A percentile compares a stretch with the other conserved stretches of the same genome.
These are phyloP conservation scores for Diaporthe longicolla DNA, from an alignment of 2,329 filamentous ascomycete species.

Conservation along the genomic window DNA sequence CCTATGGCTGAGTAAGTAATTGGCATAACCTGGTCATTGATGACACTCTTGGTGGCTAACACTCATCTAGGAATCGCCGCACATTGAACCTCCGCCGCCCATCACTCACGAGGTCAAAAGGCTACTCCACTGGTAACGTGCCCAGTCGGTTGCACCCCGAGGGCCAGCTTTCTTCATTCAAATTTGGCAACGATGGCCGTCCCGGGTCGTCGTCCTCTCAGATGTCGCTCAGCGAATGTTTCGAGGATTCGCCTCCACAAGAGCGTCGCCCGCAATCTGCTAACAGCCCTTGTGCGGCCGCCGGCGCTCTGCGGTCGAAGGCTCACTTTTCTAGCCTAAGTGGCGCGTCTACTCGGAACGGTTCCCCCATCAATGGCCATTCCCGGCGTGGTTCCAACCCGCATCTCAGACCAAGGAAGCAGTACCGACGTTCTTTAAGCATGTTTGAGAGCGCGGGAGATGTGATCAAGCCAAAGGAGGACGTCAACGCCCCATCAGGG, in stretches of 20 bases:
- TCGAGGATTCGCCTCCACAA: slow-evolving; percentile 83
- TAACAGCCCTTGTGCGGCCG: slow-evolving; percentile 69
- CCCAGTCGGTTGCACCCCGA: slow-evolving; percentile 73
- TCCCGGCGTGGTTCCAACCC: slow-evolving; percentile 80
- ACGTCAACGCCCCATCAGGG: slow-evolving; percentile 65
- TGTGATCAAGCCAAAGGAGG: slow-evolving; percentile 84
- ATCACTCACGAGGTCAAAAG: slow-evolving; percentile 81
- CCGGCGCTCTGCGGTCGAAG: slow-evolving; percentile 70
- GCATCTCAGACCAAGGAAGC: slow-evolving; percentile 83
- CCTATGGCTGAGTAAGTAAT: slow-evolving; percentile 67
- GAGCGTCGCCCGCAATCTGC: slow-evolving; percentile 74
- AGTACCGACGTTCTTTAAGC: slow-evolving; percentile 92
- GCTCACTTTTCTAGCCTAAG: slow-evolving; percentile 73
- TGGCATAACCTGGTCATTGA: not conserved
- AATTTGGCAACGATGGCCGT: slow-evolving; percentile 71
- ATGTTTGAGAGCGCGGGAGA: slow-evolving; percentile 97
- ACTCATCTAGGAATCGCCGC: slow-evolving; percentile 65
- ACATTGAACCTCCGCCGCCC: slow-evolving; percentile 80
- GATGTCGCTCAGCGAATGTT: slow-evolving; percentile 84
- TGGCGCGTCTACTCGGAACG: slow-evolving; percentile 73
- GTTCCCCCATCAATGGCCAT: slow-evolving; percentile 80
- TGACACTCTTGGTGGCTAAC: slow-evolving; percentile 44
- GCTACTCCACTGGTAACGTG: slow-evolving; percentile 77
- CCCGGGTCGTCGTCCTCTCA: slow-evolving; percentile 67
- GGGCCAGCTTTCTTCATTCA: slow-evolving; percentile 79